Conservation (phyloP, 148 eudicot genomes). For the Talinum fruticosum region DNA sequence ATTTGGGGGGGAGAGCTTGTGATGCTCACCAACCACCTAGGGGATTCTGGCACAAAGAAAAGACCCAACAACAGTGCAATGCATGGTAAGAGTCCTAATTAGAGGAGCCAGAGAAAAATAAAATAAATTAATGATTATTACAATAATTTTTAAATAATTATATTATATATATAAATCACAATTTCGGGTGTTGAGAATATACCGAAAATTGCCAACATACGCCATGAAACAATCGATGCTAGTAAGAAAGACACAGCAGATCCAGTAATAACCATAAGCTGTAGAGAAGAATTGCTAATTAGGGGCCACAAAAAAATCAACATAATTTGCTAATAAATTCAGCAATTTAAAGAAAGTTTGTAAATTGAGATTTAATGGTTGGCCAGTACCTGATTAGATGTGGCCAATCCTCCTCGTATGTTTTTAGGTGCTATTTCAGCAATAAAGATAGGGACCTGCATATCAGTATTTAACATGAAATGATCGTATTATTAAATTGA, state of each 20-base stretch:
- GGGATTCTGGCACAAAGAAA: constrained; percentile 73
- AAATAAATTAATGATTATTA: no score
- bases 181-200: background rate
- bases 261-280: constrained; percentile 70
- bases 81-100: constrained; percentile 49
- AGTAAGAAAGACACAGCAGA: constrained; percentile 40
- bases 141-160: background rate
- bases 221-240: constrained; percentile 62
- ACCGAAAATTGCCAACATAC: constrained; percentile 57
- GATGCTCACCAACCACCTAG: constrained; percentile 71
- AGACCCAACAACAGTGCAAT: constrained; percentile 45
- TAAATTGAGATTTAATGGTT: no score
- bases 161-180: background rate
- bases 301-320: no score
- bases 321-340: background rate
- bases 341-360: background rate
- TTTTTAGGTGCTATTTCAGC: constrained; percentile 70
- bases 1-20: no score
- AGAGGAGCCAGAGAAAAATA: background rate
- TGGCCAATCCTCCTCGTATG: constrained; percentile 62
- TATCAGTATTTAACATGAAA: no score
- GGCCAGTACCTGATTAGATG: constrained; percentile 71
- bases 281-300: constrained; percentile 28
- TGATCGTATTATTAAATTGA: no score
- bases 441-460: constrained; percentile 54